Evolutionary conservation across 805 yeast genomes (phyloP).

Genomic region (Metschnikowia gelsemii): DNA sequence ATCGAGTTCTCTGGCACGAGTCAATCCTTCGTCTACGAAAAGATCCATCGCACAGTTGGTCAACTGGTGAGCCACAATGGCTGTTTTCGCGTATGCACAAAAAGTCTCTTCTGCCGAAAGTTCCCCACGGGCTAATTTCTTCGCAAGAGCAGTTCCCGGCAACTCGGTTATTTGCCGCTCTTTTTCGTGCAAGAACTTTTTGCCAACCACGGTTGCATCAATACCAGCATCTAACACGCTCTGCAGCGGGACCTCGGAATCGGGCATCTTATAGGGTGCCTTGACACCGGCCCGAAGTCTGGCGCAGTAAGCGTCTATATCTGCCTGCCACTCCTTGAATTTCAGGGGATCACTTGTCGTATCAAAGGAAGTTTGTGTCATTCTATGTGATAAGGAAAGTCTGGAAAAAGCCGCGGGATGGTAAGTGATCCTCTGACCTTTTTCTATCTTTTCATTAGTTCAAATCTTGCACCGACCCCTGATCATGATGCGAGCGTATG

Average conservation of each 20-base stretch:
- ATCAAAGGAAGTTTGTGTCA: too few relatives aligned
- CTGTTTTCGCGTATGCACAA: constrained; percentile 20
- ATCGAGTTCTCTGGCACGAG: constrained; percentile 20
- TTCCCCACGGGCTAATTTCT: constrained; percentile 16
- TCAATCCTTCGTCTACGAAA: constrained; percentile 21
- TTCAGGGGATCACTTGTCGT: constrained; percentile 11
- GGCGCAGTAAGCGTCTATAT: constrained; percentile 30
- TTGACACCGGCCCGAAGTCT: constrained; percentile 24
- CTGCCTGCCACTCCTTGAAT: constrained; percentile 29
- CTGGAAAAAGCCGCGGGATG: too few relatives aligned
- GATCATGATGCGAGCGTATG: too few relatives aligned
- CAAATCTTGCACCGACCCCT: too few relatives aligned
- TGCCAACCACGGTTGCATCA: constrained; percentile 15
- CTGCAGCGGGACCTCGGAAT: constrained; percentile 16
- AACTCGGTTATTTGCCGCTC: constrained; percentile 16
- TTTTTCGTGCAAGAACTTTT: constrained; percentile 10
- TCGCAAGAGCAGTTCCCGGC: constrained; percentile 17
- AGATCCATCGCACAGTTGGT: constrained; percentile 23
- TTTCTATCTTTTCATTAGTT: too few relatives aligned
- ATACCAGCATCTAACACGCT: constrained; percentile 18
- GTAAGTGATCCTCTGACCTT: too few relatives aligned
- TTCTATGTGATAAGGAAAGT: too few relatives aligned
- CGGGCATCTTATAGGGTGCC: constrained; percentile 17
- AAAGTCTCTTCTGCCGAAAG: constrained; percentile 16
- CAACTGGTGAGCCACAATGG: constrained; percentile 22